These are phyloP conservation scores for Lepiota brunneoincarnata DNA, from an alignment of 768 basidiomycete genomes.

Conservation along the genomic window DNA sequence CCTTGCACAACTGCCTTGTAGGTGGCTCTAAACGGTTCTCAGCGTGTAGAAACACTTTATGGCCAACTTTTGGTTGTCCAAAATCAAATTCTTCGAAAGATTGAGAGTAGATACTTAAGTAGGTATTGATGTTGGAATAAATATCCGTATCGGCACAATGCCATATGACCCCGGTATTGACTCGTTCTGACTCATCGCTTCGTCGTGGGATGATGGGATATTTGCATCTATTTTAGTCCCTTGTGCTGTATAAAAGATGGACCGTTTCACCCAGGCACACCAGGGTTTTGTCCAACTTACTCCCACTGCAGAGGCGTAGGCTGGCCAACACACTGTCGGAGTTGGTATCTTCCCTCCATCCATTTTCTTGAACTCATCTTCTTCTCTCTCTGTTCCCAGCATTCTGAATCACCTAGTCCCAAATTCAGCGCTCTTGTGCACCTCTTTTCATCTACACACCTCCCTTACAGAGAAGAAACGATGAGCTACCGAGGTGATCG, in stretches of 20 bases:
- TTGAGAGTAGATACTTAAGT: neutral
- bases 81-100: conserved; percentile 52
- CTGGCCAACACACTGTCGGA: conserved; percentile 6
- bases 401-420: neutral
- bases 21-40: neutral
- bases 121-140: no score
- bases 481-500: conserved; percentile 26
- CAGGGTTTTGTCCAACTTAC: conserved; percentile 6
- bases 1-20: neutral
- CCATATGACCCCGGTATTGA: no score
- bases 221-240: neutral
- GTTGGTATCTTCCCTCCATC: neutral
- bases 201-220: neutral
- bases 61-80: conserved; percentile 57
- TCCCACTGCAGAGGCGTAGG: neutral
- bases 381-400: neutral
- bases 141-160: no score
- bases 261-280: neutral
- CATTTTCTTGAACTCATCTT: neutral
- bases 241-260: neutral
- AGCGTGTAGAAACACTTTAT: conserved; percentile 67
- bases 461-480: conserved; percentile 6
- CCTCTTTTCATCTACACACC: neutral
- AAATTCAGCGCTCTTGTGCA: neutral
- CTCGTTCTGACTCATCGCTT: no score